These are phyloP conservation scores for Torulaspora indica DNA, from an alignment of 805 yeast genomes.

Conservation along the genomic window DNA sequence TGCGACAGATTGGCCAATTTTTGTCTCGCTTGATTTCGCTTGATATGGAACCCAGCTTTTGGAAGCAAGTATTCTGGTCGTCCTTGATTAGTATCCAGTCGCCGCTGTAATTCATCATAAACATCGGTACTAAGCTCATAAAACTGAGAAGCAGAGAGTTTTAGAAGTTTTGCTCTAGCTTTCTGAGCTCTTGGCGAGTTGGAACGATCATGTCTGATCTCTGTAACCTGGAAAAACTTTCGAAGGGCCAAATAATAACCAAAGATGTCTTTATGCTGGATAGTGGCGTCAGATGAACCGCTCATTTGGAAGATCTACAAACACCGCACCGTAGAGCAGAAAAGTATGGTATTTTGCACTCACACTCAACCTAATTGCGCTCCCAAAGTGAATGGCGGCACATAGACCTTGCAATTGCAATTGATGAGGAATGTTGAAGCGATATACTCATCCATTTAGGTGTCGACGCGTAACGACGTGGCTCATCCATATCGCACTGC, in stretches of 20 bases:
- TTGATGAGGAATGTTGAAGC: neutral
- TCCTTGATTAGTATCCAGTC: slow-evolving; percentile 56
- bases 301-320: slow-evolving; percentile 3
- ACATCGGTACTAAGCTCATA: slow-evolving; percentile 91
- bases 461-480: slow-evolving; percentile 4
- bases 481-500: neutral
- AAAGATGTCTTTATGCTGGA: slow-evolving; percentile 22
- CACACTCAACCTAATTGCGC: neutral
- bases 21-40: slow-evolving; percentile 91
- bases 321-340: neutral
- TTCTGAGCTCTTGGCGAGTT: slow-evolving; percentile 56
- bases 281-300: slow-evolving; percentile 10
- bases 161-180: slow-evolving; percentile 80
- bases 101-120: slow-evolving; percentile 81
- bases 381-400: neutral
- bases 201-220: slow-evolving; percentile 31
- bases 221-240: slow-evolving; percentile 30
- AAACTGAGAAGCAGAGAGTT: slow-evolving; percentile 77
- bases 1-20: slow-evolving; percentile 82
- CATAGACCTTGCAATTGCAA: neutral
- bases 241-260: slow-evolving; percentile 29
- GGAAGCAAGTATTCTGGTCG: slow-evolving; percentile 66
- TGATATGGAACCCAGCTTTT: slow-evolving; percentile 74
- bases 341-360: neutral
- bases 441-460: neutral